These are phyloP conservation scores for Pyrenula massariospora DNA, from an alignment of 495 filamentous ascomycete species.

Conservation along the genomic window DNA sequence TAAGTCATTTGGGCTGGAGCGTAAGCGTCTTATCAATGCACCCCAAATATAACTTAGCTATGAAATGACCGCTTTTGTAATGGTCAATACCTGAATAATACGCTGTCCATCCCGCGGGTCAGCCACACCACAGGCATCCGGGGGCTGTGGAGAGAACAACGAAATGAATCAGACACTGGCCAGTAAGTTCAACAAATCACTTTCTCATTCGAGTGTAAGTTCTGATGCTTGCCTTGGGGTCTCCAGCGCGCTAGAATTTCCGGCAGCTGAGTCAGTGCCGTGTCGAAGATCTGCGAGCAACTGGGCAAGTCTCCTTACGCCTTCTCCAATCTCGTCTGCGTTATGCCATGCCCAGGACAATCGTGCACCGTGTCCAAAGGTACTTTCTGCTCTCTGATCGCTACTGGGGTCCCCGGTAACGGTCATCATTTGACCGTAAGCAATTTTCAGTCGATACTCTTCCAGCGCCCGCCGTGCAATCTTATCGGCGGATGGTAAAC, in stretches of 20 bases:
- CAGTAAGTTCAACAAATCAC: neutral
- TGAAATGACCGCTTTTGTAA: no score
- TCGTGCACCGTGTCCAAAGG: slow-evolving; percentile 44
- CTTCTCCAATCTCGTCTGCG: slow-evolving; percentile 53
- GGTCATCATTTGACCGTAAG: slow-evolving; percentile 53
- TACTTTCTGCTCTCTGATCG: slow-evolving; percentile 11
- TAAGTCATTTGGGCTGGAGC: no score
- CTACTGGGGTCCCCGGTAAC: slow-evolving; percentile 41
- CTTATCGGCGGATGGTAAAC: slow-evolving; percentile 32
- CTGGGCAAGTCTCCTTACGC: slow-evolving; percentile 46
- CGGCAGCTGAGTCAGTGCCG: neutral
- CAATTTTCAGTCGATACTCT: slow-evolving; percentile 51
- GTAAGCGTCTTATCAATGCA: no score
- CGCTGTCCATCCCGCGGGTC: no score
- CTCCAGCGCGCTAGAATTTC: neutral
- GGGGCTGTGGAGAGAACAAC: no score
- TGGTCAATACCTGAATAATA: no score
- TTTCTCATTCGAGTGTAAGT: neutral
- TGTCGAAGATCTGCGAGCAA: neutral
- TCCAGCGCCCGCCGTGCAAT: slow-evolving; percentile 39
- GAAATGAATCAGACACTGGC: no score
- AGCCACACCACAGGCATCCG: no score
- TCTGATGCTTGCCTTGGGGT: neutral
- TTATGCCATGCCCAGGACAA: slow-evolving; percentile 71
- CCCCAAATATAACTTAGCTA: no score